Evolutionary conservation across 345 rosid species (phyloP).

Genomic region (Populus euphratica): DNA sequence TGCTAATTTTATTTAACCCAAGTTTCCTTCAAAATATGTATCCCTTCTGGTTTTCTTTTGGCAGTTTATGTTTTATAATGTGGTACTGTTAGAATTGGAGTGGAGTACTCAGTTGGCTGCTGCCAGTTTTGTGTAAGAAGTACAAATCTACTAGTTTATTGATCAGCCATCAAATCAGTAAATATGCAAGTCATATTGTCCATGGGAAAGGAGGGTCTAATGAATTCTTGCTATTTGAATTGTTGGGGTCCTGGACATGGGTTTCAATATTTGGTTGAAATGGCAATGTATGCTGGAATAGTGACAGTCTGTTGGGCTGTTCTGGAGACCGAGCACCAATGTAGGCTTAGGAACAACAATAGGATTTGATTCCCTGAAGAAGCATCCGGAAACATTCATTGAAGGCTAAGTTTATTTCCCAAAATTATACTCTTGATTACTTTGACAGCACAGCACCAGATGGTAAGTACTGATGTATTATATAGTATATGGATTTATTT

Average conservation of each 20-base stretch:
- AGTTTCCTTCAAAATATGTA: neutral
- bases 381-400: neutral
- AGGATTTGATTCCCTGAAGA: neutral
- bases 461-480: too few relatives aligned
- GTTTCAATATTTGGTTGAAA: neutral
- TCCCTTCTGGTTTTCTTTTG: too few relatives aligned
- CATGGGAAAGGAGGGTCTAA: neutral
- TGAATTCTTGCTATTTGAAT: neutral
- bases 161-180: too few relatives aligned
- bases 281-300: neutral
- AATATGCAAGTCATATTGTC: neutral
- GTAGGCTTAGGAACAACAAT: neutral
- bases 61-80: neutral
- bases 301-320: neutral
- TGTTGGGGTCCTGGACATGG: neutral
- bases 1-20: neutral
- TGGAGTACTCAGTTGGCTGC: neutral
- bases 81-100: neutral
- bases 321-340: too few relatives aligned
- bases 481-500: too few relatives aligned
- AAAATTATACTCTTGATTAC: neutral
- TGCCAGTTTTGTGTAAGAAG: neutral
- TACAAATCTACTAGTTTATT: neutral
- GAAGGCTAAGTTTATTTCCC: neutral
- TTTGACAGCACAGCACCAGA: neutral